Evolutionary conservation across 1,284 basidiomycete genomes (phyloP), one percentile per base, ranked within the genome.

Genomic region (Sparassis latifolia): DNA sequence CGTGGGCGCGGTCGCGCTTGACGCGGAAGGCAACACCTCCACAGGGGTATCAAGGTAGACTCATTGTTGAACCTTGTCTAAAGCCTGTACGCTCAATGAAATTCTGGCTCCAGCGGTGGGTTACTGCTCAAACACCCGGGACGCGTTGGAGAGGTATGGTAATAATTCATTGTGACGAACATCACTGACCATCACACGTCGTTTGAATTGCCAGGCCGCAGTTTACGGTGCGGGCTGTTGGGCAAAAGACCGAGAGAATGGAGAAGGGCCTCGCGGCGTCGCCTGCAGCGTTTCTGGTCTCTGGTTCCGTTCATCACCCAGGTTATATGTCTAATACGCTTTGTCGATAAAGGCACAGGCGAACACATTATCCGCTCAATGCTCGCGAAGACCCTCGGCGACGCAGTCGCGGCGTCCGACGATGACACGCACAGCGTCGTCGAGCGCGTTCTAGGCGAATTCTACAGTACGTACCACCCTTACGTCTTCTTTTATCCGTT

Each of bases 21-120:
- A 76, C 53, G 49, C 55, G 2, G 60, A 60, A 0, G 74, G 70
- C 3, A 69, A 70, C 20, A 58, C 82, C 48, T 80, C 84, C 20
- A 80, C 85, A 28, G 87, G 86, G 3, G 87, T 89, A 30, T 90
- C 88, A 27, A 88, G 85, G 86, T 82, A 51, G 4, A 28, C 4
- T 38, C 37, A 37, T 47, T 32, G 29, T 20, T 20, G 20, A 20
- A 20, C 20, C 20, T 20, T 20, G 29, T 29, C 27, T 30, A 29
- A 44, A 20, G 30, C 10, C 28, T 12, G 20, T 44, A 12, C 27
- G 31, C 27, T 44, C 43, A 44, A 10, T 7, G 32, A 28, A 35
- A 4, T 35, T 3, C 28, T 49, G 30, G 46, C 27, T 35, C 33
- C 50, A 89, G 87, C 55, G 87, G 87, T 5, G 87, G 87, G 0